These are phyloP conservation scores for Polygonum aviculare DNA, from an alignment of 148 eudicot species.

Conservation along the genomic window DNA sequence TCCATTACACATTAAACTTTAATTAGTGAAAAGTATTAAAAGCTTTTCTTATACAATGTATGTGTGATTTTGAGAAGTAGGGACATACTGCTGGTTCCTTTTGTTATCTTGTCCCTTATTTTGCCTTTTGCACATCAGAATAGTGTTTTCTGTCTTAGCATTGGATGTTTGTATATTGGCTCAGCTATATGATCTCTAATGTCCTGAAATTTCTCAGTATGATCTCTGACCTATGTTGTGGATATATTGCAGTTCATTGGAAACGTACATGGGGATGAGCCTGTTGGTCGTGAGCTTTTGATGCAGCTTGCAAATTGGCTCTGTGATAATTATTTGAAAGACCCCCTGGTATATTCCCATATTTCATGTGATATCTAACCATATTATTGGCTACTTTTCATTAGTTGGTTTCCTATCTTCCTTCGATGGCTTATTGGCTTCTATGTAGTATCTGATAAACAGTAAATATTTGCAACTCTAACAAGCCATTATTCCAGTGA, in stretches of 20 bases:
- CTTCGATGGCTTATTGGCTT: neutral
- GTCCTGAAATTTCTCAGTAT: neutral
- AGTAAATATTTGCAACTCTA: neutral
- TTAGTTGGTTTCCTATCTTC: neutral
- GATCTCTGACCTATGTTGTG: neutral
- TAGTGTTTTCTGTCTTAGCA: neutral
- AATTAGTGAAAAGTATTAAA: neutral
- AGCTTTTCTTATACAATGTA: neutral
- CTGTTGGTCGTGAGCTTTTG: slow-evolving; percentile 91
- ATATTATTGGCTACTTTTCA: neutral
- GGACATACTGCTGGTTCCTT: neutral
- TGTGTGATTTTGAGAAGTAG: neutral
- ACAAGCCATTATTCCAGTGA: neutral
- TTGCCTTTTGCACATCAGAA: neutral
- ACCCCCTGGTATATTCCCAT: slow-evolving; percentile 59
- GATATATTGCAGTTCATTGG: slow-evolving; percentile 66
- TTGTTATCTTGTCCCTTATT: neutral
- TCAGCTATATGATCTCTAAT: neutral
- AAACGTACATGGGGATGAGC: slow-evolving; percentile 98
- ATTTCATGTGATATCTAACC: neutral
- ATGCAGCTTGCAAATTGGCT: slow-evolving; percentile 86
- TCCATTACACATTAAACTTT: neutral
- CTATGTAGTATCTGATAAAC: neutral
- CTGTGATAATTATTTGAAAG: slow-evolving; percentile 82
- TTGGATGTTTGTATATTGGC: neutral